Percentiles rank a stretch among this genome's conserved stretches.
These are phyloP conservation scores for Malus sylvestris DNA, from an alignment of 306 rosid species.

Conservation along the genomic window DNA sequence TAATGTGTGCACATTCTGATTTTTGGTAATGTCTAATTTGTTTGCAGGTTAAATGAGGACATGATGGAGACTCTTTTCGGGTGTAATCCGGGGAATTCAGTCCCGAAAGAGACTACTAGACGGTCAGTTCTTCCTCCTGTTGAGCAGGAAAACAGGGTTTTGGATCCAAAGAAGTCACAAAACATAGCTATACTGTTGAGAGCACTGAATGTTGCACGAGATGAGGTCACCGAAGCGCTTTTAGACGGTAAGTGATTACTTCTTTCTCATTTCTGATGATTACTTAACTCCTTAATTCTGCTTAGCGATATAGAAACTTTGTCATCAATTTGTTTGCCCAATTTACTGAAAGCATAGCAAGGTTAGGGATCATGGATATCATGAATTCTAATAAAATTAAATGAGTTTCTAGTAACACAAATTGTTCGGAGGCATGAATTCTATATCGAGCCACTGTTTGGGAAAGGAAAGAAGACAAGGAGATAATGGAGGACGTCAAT, in stretches of 20 bases:
- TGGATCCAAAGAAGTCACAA: constrained; percentile 95
- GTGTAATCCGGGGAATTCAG: constrained; percentile 47
- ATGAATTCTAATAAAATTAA: not conserved
- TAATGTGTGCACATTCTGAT: constrained; percentile 21
- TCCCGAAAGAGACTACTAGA: constrained; percentile 48
- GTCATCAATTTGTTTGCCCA: not conserved
- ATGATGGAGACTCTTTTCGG: constrained; percentile 97
- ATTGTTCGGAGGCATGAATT: constrained; percentile 4
- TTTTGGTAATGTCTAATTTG: not conserved
- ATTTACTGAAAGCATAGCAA: not conserved
- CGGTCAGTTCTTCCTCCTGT: constrained; percentile 66
- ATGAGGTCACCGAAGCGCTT: constrained; percentile 94
- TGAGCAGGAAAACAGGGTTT: constrained; percentile 69
- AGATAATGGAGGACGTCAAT: constrained; percentile 1
- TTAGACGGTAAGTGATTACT: constrained; percentile 56
- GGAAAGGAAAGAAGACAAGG: not conserved
- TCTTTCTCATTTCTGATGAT: constrained; percentile 2
- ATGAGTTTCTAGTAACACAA: constrained; percentile 1
- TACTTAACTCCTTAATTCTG: constrained; percentile 9
- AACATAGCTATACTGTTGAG: constrained; percentile 88
- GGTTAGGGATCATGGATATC: not conserved
- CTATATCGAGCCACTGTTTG: not conserved
- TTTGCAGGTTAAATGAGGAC: constrained; percentile 79
- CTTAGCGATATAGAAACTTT: not conserved
- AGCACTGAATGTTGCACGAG: constrained; percentile 88